These are phyloP conservation scores for Microsporum ferrugineum DNA, from an alignment of 2,329 filamentous ascomycete genomes.

Conservation along the genomic window DNA sequence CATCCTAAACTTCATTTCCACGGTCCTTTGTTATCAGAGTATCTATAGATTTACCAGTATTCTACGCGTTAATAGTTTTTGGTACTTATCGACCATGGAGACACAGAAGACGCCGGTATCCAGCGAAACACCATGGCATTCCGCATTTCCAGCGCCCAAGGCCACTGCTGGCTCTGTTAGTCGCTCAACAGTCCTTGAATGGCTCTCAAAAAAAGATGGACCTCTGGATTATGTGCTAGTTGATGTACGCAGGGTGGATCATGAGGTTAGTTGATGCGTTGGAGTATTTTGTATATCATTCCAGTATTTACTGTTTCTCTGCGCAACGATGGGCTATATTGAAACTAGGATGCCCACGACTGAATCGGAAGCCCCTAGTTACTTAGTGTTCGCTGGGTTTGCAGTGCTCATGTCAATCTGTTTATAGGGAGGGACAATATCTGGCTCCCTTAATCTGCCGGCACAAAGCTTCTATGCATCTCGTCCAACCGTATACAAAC, in stretches of 20 bases:
- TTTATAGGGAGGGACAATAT: slow-evolving; percentile 49
- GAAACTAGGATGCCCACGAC: background rate
- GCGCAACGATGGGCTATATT: background rate
- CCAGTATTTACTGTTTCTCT: too few relatives aligned
- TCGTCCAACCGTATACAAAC: slow-evolving; percentile 26
- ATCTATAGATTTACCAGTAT: background rate
- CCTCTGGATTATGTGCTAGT: slow-evolving; percentile 31
- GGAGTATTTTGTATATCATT: background rate
- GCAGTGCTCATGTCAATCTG: background rate
- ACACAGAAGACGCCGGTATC: background rate
- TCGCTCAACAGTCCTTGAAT: slow-evolving; percentile 27
- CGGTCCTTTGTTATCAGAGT: background rate
- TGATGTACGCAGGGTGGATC: slow-evolving; percentile 38
- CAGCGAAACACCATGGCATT: slow-evolving; percentile 29
- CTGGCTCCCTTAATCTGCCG: slow-evolving; percentile 41
- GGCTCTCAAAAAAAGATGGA: slow-evolving; percentile 25
- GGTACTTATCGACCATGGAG: background rate
- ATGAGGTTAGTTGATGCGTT: slow-evolving; percentile 27
- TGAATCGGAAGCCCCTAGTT: background rate
- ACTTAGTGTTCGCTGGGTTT: too few relatives aligned
- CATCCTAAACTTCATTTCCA: background rate
- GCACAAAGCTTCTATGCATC: slow-evolving; percentile 32
- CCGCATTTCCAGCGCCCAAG: slow-evolving; percentile 30
- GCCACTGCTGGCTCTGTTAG: slow-evolving; percentile 21
- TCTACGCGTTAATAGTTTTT: background rate